Evolutionary conservation across 768 basidiomycete genomes (phyloP).

Genomic region (Omphalotus guepiniiformis): DNA sequence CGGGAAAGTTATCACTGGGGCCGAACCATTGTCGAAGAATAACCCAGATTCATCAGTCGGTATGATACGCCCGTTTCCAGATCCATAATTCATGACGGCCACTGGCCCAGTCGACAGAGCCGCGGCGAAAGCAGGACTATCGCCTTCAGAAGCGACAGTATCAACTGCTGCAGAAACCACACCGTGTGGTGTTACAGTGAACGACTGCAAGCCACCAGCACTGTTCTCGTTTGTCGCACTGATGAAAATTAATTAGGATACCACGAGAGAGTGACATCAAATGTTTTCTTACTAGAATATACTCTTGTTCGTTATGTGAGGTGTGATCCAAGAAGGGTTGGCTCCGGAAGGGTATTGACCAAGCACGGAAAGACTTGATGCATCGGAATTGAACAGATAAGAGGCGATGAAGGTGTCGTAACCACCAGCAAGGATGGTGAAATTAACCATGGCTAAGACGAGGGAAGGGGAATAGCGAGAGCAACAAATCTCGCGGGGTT

Average conservation of each 20-base stretch:
- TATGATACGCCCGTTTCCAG: conserved; percentile 34
- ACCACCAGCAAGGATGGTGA: conserved; percentile 46
- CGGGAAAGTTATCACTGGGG: conserved; percentile 44
- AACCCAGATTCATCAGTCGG: conserved; percentile 32
- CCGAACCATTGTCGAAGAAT: conserved; percentile 29
- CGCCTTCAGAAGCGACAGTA: conserved; percentile 43
- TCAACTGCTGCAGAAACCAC: conserved; percentile 34
- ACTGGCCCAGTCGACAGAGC: conserved; percentile 53
- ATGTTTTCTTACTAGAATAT: conserved; percentile 51
- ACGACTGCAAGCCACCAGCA: conserved; percentile 47
- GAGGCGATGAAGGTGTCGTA: conserved; percentile 42
- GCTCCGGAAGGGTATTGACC: conserved; percentile 40
- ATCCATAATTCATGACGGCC: conserved; percentile 46
- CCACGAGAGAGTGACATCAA: not conserved
- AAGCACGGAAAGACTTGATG: conserved; percentile 40
- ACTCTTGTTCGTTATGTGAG: conserved; percentile 47
- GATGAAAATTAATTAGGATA: not conserved
- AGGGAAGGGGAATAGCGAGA: not conserved
- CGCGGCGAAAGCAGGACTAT: conserved; percentile 44
- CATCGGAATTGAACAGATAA: conserved; percentile 48
- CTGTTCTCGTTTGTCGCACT: conserved; percentile 53
- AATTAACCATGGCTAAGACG: conserved; percentile 35
- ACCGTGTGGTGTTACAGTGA: conserved; percentile 39
- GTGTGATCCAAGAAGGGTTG: conserved; percentile 57
- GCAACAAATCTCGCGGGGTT: not conserved